Conservation (phyloP, 1,284 basidiomycete genomes). For the Sporisorium iseilematis-ciliati region DNA sequence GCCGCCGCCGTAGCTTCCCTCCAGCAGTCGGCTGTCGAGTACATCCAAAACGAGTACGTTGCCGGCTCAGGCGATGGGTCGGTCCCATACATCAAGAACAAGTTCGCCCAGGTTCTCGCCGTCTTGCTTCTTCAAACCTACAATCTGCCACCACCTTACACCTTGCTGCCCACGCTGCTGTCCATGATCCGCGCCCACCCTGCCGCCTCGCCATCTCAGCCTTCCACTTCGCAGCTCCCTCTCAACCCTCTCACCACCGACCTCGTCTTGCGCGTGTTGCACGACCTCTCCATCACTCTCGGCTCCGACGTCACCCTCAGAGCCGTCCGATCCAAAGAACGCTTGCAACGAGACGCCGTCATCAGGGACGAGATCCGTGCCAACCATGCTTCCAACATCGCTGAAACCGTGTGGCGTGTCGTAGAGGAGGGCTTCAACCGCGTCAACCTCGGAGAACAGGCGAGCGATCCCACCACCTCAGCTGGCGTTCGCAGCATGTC, state of each 20-base stretch:
- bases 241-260: slow-evolving; percentile 90
- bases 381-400: slow-evolving; percentile 81
- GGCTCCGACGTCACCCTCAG: slow-evolving; percentile 68
- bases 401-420: slow-evolving; percentile 86
- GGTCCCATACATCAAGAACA: slow-evolving; percentile 82
- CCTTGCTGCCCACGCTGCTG: slow-evolving; percentile 74
- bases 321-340: slow-evolving; percentile 63
- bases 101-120: slow-evolving; percentile 96
- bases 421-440: slow-evolving; percentile 77
- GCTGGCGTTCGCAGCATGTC: slow-evolving; percentile 74
- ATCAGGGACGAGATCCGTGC: slow-evolving; percentile 67
- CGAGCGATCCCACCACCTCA: slow-evolving; percentile 13
- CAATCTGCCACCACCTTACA: slow-evolving; percentile 84
- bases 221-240: slow-evolving; percentile 79
- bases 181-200: slow-evolving; percentile 71
- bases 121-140: slow-evolving; percentile 93
- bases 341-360: slow-evolving; percentile 65
- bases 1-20: slow-evolving; percentile 59
- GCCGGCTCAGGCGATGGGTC: slow-evolving; percentile 59
- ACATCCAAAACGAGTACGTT: slow-evolving; percentile 66
- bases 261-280: slow-evolving; percentile 65
- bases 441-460: slow-evolving; percentile 43
- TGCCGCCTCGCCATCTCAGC: slow-evolving; percentile 71
- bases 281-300: slow-evolving; percentile 67
- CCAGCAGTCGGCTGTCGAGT: slow-evolving; percentile 63